A percentile compares a stretch with the other conserved stretches of the same genome.
phyloP scores from a whole-genome alignment of 179 eudicot species.

The Vitellaria paradoxa region DNA sequence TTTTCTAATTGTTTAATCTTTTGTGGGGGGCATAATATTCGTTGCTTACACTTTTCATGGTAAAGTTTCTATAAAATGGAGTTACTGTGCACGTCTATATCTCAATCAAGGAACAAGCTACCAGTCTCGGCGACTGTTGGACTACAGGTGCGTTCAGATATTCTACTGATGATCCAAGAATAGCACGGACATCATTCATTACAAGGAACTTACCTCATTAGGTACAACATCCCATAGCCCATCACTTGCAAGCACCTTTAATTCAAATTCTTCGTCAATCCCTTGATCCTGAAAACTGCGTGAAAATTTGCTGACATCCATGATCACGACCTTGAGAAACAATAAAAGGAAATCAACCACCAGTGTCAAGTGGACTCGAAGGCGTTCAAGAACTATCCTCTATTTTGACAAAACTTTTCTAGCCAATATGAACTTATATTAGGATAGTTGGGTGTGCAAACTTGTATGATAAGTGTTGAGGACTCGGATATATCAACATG shows the following conservation, averaged over 20 bases:
- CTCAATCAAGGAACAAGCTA: too few species aligned
- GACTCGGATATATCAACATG: too few species aligned
- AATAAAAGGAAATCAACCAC: not conserved
- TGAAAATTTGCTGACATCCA: not conserved
- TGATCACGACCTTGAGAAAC: not conserved
- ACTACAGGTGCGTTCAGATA: not conserved
- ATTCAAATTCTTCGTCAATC: conserved; percentile 65
- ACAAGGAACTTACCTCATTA: conserved; percentile 59
- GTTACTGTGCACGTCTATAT: not conserved
- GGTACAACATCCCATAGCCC: conserved; percentile 97
- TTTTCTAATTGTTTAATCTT: too few species aligned
- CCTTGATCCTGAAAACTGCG: conserved; percentile 63
- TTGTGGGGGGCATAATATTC: too few species aligned
- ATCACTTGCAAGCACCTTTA: conserved; percentile 97
- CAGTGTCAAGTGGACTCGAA: too few species aligned
- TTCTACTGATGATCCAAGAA: too few species aligned
- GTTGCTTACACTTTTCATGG: not conserved
- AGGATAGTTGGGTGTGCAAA: too few species aligned
- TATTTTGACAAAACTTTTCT: too few species aligned
- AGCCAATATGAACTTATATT: too few species aligned
- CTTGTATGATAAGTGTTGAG: too few species aligned
- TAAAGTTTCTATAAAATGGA: too few species aligned
- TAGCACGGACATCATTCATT: not conserved
- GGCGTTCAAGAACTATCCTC: too few species aligned
- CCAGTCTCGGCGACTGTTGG: not conserved